Percentiles rank a stretch among this genome's conserved stretches.
These are phyloP conservation scores for Linanthus parryae DNA, from an alignment of 148 eudicot species.

Conservation along the genomic window DNA sequence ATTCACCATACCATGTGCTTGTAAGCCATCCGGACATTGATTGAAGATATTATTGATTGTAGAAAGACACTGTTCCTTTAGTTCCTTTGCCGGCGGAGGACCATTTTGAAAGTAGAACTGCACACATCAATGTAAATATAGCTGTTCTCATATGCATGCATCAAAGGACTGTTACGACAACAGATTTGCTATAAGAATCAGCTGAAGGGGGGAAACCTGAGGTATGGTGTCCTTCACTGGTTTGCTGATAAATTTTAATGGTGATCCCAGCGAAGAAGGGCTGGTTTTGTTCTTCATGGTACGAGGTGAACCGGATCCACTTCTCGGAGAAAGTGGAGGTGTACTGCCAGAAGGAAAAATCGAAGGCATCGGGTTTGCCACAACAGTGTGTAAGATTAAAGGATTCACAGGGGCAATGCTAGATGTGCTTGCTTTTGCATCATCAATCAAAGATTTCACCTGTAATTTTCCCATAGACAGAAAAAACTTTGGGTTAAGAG, in stretches of 20 bases:
- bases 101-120: conserved; percentile 21
- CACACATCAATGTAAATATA: no score
- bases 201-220: conserved; percentile 12
- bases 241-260: conserved; percentile 15
- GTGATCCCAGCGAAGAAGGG: conserved; percentile 9
- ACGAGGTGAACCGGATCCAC: conserved; percentile 17
- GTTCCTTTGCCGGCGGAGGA: conserved; percentile 12
- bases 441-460: conserved; percentile 16
- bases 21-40: conserved; percentile 11
- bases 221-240: conserved; percentile 13
- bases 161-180: background rate
- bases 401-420: conserved; percentile 1
- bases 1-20: conserved; percentile 10
- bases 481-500: background rate
- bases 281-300: conserved; percentile 6
- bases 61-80: conserved; percentile 12
- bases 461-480: background rate
- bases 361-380: conserved; percentile 15
- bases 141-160: background rate
- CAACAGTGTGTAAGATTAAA: conserved; percentile 6
- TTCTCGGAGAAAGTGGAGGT: conserved; percentile 24
- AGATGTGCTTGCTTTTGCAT: conserved; percentile 13
- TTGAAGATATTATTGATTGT: conserved; percentile 11
- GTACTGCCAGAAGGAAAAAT: conserved; percentile 12
- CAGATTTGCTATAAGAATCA: background rate